Evolutionary conservation across 495 filamentous ascomycete genomes (phyloP), one percentile per base, ranked within the genome.

Genomic region (Xylaria acuta): DNA sequence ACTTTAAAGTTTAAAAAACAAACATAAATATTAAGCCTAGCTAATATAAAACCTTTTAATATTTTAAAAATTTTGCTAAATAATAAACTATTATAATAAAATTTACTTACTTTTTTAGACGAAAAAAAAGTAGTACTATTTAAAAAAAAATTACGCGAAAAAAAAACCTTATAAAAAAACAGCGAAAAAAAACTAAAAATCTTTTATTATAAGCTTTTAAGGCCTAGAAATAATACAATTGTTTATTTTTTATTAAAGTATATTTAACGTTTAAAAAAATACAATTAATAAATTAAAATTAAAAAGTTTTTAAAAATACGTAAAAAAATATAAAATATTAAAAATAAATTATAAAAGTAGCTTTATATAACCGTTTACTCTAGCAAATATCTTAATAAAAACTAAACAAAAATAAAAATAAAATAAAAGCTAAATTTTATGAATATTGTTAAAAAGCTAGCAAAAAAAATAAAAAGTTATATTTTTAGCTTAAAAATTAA

Each of bases 151-250:
- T 0, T 18, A 45, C 1, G 12, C 6, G 1, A 45, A 45, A 45
- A 45, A 45, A 45, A 45, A 45, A 41, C 6, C 38, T 6, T 18
- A 45, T 18, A 59, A 72, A 75, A 27, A 71, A 72, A 64, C 30
- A 65, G 59, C 11, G 43, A 36, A 34, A 66, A 38, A 34, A n/a
- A 65, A 25, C 43, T 59, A 53, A 63, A 34, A 71, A 70, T 71
- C 53, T 22, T n/a, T 45, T 53, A 54, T 56, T 72, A 40, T 63
- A 75, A 53, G n/a, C 25, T 9, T 53, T 53, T 8, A 53, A 25
- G 7, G 7, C 36, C 6, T 49, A 49, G n/a, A 20, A 53, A 27
- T 53, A 41, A 27, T 27, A 53, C 5, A 45, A 45, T 45, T 18
- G 12, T 27, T 3, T 53, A 53, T 9, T 22, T 53, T 22, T 53